These are phyloP conservation scores for Phlebopus sp. DNA, from an alignment of 1,284 basidiomycete species.

Conservation along the genomic window DNA sequence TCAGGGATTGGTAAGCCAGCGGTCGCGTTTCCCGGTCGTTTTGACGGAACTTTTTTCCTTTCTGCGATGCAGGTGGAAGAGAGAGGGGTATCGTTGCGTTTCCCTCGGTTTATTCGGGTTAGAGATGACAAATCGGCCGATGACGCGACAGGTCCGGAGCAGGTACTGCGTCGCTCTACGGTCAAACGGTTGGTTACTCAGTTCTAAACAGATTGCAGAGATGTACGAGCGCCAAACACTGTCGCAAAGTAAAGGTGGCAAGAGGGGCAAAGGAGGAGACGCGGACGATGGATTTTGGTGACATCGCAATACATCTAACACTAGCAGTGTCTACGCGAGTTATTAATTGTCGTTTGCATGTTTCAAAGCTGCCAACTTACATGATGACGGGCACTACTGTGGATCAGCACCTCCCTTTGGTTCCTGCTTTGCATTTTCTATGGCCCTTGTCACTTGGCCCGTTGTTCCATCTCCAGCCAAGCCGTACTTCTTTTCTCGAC, in stretches of 20 bases:
- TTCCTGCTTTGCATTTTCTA: conserved; percentile 41
- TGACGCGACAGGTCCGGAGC: conserved; percentile 90
- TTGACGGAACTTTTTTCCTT: conserved; percentile 4
- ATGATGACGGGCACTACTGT: conserved; percentile 15
- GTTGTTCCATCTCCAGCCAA: conserved; percentile 34
- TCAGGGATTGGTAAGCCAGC: conserved; percentile 80
- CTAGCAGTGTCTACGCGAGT: conserved; percentile 13
- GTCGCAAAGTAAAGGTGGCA: conserved; percentile 67
- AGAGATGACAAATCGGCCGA: conserved; percentile 93
- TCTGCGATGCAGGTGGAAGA: conserved; percentile 67
- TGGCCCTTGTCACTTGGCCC: conserved; percentile 50
- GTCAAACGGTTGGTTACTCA: conserved; percentile 18
- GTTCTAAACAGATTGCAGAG: conserved; percentile 73
- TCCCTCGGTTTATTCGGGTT: conserved; percentile 90
- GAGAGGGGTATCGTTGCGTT: conserved; percentile 91
- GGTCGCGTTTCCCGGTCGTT: conserved; percentile 4
- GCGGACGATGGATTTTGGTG: conserved; percentile 91
- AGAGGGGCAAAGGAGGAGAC: conserved; percentile 58
- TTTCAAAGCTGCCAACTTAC: conserved; percentile 1
- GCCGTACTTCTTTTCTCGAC: conserved; percentile 63
- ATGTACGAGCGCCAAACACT: conserved; percentile 92
- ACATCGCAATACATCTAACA: conserved; percentile 19
- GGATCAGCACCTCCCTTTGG: conserved; percentile 37
- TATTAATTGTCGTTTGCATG: conserved; percentile 5
- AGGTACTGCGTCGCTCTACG: conserved; percentile 46